Percentiles rank a stretch among this genome's conserved stretches.
These are phyloP conservation scores for Nakazawaea ishiwadae DNA, from an alignment of 805 yeast species.

Conservation along the genomic window DNA sequence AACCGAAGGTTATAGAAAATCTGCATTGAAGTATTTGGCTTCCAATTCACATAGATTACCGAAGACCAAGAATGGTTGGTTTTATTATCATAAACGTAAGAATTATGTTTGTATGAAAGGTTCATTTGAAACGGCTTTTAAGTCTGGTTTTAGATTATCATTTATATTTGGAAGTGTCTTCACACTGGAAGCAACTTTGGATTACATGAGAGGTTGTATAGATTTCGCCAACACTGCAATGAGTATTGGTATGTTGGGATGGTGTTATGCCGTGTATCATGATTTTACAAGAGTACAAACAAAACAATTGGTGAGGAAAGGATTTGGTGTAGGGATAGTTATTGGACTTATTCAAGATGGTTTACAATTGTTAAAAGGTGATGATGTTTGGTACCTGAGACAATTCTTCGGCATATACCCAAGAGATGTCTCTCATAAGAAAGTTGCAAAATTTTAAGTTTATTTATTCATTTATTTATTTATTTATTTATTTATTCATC, in stretches of 20 bases:
- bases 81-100: conserved; percentile 79
- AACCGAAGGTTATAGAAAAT: conserved; percentile 48
- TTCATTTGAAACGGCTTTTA: conserved; percentile 47
- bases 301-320: conserved; percentile 39
- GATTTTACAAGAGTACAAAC: conserved; percentile 40
- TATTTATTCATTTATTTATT: conserved; percentile 2
- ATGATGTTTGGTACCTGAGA: conserved; percentile 59
- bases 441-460: not conserved
- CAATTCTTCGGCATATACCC: conserved; percentile 21
- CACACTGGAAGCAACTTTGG: conserved; percentile 59
- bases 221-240: conserved; percentile 63
- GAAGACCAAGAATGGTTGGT: conserved; percentile 77
- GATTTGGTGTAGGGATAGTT: conserved; percentile 52
- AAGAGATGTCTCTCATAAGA: not conserved
- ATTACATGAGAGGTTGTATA: conserved; percentile 42
- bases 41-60: conserved; percentile 84
- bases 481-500: conserved; percentile 19
- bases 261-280: conserved; percentile 41
- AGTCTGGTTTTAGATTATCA: conserved; percentile 36
- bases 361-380: conserved; percentile 53
- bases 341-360: conserved; percentile 68
- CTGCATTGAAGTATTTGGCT: conserved; percentile 62
- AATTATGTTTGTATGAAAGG: conserved; percentile 64
- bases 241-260: conserved; percentile 51
- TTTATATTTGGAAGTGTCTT: conserved; percentile 45